phyloP scores from a whole-genome alignment of 2,329 filamentous ascomycete species.

The Diaporthe amygdali region DNA sequence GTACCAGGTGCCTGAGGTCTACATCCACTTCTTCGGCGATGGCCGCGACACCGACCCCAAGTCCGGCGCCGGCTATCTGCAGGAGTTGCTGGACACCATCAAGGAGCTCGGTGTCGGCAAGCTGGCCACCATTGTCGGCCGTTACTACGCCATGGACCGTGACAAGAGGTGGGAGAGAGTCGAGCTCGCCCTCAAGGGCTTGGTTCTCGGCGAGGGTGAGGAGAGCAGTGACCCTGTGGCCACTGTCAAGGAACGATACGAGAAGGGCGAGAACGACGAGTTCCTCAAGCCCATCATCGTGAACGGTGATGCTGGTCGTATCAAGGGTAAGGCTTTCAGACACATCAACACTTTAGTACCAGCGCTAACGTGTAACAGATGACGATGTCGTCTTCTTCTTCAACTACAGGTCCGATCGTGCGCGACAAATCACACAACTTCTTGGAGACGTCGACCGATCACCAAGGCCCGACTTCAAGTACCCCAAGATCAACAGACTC shows the following conservation, averaged over 20 bases:
- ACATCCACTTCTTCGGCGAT: constrained; percentile 99
- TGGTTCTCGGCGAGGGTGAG: constrained; percentile 88
- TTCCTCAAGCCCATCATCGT: constrained; percentile 98
- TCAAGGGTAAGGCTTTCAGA: constrained; percentile 69
- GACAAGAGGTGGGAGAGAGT: constrained; percentile 99
- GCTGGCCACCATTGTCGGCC: constrained; percentile 90
- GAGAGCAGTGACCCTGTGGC: constrained; percentile 82
- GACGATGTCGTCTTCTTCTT: constrained; percentile 98
- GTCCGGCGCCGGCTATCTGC: constrained; percentile 85
- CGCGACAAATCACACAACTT: constrained; percentile 93
- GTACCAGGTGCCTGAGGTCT: constrained; percentile 85
- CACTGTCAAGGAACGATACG: constrained; percentile 87
- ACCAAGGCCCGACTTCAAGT: constrained; percentile 87
- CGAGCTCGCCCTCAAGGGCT: constrained; percentile 85
- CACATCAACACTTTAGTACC: not conserved
- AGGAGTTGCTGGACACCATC: constrained; percentile 79
- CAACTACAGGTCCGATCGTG: constrained; percentile 99
- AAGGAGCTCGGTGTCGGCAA: constrained; percentile 87
- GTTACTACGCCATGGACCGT: constrained; percentile 99
- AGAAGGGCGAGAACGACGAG: constrained; percentile 89
- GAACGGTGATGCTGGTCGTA: constrained; percentile 81
- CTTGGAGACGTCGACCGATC: constrained; percentile 92
- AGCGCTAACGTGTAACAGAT: constrained; percentile 55
- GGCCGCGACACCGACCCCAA: constrained; percentile 98
- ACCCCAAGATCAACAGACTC: constrained; percentile 82